phyloP scores from a whole-genome alignment of 1,139 yeast genomes.

The Pichia cactophila region DNA sequence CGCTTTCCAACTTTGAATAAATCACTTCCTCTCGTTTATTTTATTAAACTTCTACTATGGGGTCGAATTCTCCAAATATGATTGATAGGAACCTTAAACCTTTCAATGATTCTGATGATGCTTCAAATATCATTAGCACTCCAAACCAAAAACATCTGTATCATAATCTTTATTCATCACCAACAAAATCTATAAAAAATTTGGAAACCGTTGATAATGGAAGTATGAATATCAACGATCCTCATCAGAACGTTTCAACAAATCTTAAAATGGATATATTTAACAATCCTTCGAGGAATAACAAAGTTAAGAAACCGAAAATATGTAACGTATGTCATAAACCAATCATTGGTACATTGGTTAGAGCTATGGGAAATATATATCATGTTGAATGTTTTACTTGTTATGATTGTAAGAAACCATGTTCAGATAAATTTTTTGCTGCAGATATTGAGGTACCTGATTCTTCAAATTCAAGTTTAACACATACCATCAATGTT shows the following conservation, averaged over 20 bases:
- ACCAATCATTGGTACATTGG: conserved; percentile 72
- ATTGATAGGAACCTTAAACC: too few relatives aligned
- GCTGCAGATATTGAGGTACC: conserved; percentile 35
- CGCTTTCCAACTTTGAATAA: too few relatives aligned
- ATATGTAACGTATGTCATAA: conserved; percentile 56
- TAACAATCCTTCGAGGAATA: conserved; percentile 3
- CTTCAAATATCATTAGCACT: background rate
- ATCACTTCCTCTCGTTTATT: background rate
- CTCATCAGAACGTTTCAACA: background rate
- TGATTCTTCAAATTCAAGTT: conserved; percentile 7
- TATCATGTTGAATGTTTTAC: conserved; percentile 85
- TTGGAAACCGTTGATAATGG: background rate
- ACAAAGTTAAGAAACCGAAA: conserved; percentile 18
- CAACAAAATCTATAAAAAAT: conserved; percentile 4
- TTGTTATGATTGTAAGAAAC: conserved; percentile 73
- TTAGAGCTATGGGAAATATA: conserved; percentile 71
- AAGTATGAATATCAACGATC: background rate
- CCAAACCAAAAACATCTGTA: conserved; percentile 9
- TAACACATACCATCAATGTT: conserved; percentile 34
- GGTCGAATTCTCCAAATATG: background rate
- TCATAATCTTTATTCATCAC: conserved; percentile 12
- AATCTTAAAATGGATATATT: background rate
- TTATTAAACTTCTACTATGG: background rate
- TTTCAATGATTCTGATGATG: too few relatives aligned
- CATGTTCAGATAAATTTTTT: conserved; percentile 68